phyloP scores from a whole-genome alignment of 805 yeast species.

The Barnettozyma siamensis region DNA sequence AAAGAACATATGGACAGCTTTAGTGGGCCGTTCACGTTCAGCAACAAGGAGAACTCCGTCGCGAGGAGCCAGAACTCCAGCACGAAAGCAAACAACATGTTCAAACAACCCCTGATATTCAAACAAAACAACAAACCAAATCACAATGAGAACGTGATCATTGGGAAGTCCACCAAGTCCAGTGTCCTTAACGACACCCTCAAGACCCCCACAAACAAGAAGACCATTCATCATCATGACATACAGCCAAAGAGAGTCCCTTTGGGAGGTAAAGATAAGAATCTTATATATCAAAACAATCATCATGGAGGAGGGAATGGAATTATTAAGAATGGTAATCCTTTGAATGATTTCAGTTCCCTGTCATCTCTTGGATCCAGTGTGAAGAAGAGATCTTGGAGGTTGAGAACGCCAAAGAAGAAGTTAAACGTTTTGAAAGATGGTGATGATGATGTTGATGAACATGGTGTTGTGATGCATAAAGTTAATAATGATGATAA shows the following conservation, averaged over 20 bases:
- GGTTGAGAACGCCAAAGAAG: slow-evolving; percentile 22
- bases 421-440: slow-evolving; percentile 30
- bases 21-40: slow-evolving; percentile 8
- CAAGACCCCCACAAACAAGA: slow-evolving; percentile 10
- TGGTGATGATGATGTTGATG: slow-evolving; percentile 22
- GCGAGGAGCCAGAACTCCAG: background rate
- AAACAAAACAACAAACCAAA: slow-evolving; percentile 1
- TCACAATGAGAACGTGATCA: background rate
- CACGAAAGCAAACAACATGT: slow-evolving; percentile 2
- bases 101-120: slow-evolving; percentile 3
- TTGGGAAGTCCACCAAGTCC: background rate
- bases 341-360: slow-evolving; percentile 2
- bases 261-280: slow-evolving; percentile 24
- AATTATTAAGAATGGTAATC: no score
- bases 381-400: slow-evolving; percentile 10
- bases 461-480: no score
- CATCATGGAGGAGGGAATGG: no score
- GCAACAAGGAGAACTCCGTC: slow-evolving; percentile 15
- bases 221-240: background rate
- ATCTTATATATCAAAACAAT: slow-evolving; percentile 4
- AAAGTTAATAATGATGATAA: slow-evolving; percentile 7
- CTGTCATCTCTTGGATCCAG: slow-evolving; percentile 4
- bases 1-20: slow-evolving; percentile 7
- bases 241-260: slow-evolving; percentile 20
- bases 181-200: slow-evolving; percentile 4